Conservation (phyloP, 163 green algal genomes). For the Chlorella variabilis region DNA sequence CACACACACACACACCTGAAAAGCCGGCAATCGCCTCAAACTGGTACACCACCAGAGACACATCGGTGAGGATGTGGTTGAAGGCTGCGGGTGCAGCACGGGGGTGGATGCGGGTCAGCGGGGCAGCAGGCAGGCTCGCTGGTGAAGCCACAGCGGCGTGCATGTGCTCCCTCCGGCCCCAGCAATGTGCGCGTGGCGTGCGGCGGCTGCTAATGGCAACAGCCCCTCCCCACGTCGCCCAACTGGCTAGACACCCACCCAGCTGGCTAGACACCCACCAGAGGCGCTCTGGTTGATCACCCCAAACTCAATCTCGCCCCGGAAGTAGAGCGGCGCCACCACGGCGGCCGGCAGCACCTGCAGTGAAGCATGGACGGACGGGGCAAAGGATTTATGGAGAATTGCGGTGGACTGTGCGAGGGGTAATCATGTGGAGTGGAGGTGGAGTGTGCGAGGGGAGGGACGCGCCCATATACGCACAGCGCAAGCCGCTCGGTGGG, state of each 20-base stretch:
- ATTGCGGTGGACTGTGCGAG: too few relatives aligned
- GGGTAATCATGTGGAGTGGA: too few relatives aligned
- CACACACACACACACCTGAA: constrained; percentile 42
- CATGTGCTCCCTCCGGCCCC: too few relatives aligned
- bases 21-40: constrained; percentile 93
- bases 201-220: too few relatives aligned
- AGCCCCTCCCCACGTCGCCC: too few relatives aligned
- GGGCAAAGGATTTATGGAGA: not conserved
- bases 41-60: constrained; percentile 96
- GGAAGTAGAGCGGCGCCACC: constrained; percentile 90
- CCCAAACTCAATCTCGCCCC: constrained; percentile 97
- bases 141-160: too few relatives aligned
- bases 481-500: too few relatives aligned
- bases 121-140: not conserved
- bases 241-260: too few relatives aligned
- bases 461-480: too few relatives aligned
- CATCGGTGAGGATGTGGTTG: constrained; percentile 95
- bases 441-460: too few relatives aligned
- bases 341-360: constrained; percentile 85
- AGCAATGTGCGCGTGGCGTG: too few relatives aligned
- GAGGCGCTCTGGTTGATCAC: constrained; percentile 96
- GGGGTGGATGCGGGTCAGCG: not conserved
- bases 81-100: constrained; percentile 71
- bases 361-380: not conserved
- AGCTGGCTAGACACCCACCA: not conserved